Evolutionary conservation across 805 yeast genomes (phyloP).

Genomic region (Ogataea siamensis): DNA sequence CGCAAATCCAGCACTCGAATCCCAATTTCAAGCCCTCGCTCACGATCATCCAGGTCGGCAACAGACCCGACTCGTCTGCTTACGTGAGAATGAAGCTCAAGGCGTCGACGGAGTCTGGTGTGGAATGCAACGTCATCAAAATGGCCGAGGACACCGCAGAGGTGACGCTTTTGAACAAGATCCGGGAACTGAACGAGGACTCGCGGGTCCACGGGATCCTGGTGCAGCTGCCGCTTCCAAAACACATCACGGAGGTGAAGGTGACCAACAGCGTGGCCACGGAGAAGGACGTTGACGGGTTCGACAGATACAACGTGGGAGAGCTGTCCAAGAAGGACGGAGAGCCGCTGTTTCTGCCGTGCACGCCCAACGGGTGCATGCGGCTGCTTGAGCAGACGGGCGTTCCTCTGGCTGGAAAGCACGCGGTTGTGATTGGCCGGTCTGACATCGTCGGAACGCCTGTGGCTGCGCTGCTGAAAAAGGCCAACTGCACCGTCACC

Average conservation of each 20-base stretch:
- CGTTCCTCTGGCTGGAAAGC: constrained; percentile 56
- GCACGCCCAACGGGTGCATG: constrained; percentile 82
- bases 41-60: constrained; percentile 74
- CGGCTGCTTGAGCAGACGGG: constrained; percentile 58
- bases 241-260: constrained; percentile 62
- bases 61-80: constrained; percentile 75
- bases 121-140: constrained; percentile 58
- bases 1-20: constrained; percentile 39
- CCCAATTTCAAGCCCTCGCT: constrained; percentile 63
- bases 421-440: constrained; percentile 83
- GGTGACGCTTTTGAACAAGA: constrained; percentile 50
- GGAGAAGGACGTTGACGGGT: constrained; percentile 80
- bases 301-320: constrained; percentile 74
- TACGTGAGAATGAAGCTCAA: constrained; percentile 78
- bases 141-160: constrained; percentile 58
- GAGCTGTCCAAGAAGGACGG: constrained; percentile 75
- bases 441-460: constrained; percentile 87
- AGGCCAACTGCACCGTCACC: constrained; percentile 75
- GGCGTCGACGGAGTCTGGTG: constrained; percentile 71
- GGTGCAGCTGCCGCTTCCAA: constrained; percentile 76
- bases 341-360: constrained; percentile 67
- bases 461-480: constrained; percentile 65
- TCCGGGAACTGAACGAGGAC: constrained; percentile 57
- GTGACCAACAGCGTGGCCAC: constrained; percentile 66
- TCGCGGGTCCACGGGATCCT: constrained; percentile 65